Evolutionary conservation across 1,284 basidiomycete genomes (phyloP).

Genomic region (Mycena sp.): DNA sequence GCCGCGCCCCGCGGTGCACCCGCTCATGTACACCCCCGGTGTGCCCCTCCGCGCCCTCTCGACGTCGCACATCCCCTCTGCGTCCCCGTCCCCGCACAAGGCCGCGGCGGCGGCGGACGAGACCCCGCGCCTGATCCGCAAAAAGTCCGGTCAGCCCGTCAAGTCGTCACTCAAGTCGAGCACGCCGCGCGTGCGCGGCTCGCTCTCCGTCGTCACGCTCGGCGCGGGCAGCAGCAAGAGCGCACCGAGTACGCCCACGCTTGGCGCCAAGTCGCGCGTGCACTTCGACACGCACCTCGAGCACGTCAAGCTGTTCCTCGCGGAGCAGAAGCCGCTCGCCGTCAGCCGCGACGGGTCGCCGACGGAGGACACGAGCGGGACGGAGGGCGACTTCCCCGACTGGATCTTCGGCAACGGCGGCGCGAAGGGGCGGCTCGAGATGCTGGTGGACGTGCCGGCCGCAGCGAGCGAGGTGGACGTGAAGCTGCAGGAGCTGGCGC

Average conservation of each 20-base stretch:
- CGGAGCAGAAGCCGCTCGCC: constrained; percentile 93
- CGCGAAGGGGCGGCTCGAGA: constrained; percentile 53
- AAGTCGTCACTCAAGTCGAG: constrained; percentile 90
- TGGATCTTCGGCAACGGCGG: constrained; percentile 63
- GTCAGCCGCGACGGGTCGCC: constrained; percentile 93
- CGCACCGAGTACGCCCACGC: constrained; percentile 72
- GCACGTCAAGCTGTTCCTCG: constrained; percentile 92
- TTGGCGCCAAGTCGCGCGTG: constrained; percentile 66
- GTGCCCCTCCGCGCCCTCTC: constrained; percentile 48
- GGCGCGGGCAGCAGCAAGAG: constrained; percentile 55
- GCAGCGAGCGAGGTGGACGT: constrained; percentile 51
- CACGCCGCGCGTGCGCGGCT: constrained; percentile 55
- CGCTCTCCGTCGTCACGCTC: constrained; percentile 62
- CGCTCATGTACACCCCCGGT: constrained; percentile 47
- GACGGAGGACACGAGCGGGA: constrained; percentile 81
- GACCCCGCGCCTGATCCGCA: constrained; percentile 63
- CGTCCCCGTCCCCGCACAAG: constrained; percentile 32
- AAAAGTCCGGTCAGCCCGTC: constrained; percentile 93
- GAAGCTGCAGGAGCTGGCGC: constrained; percentile 59
- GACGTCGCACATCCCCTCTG: constrained; percentile 42
- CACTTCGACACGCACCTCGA: constrained; percentile 95
- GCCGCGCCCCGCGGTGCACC: constrained; percentile 38
- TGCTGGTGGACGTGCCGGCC: constrained; percentile 67
- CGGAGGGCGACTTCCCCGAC: constrained; percentile 73
- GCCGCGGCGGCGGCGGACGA: constrained; percentile 31